Conservation (phyloP, 2,329 filamentous ascomycete species). For the Lasiodiplodia sp. region DNA sequence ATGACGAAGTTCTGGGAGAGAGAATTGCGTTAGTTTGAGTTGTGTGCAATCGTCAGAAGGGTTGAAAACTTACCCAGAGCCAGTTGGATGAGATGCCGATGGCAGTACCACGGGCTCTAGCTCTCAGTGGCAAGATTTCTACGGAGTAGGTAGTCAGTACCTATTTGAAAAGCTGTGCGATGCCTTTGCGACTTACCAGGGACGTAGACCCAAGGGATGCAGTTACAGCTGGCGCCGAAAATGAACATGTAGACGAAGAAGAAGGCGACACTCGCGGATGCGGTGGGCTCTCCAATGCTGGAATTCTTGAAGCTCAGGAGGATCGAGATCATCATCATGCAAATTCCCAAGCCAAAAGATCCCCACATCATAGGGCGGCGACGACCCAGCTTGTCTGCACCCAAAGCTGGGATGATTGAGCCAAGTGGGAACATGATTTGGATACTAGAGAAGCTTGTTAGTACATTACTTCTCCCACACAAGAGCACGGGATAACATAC, state of each 20-base stretch:
- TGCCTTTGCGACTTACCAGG: constrained; percentile 37
- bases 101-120: constrained; percentile 47
- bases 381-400: constrained; percentile 41
- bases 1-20: constrained; percentile 46
- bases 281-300: constrained; percentile 42
- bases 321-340: constrained; percentile 41
- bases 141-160: background rate
- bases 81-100: constrained; percentile 49
- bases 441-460: constrained; percentile 2
- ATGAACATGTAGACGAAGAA: constrained; percentile 63
- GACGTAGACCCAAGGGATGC: constrained; percentile 59
- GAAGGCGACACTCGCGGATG: constrained; percentile 51
- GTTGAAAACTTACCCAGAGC: constrained; percentile 35
- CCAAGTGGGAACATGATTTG: constrained; percentile 36
- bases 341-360: constrained; percentile 41
- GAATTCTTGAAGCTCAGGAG: constrained; percentile 23
- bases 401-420: constrained; percentile 38
- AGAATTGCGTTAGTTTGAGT: too few species aligned
- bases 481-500: constrained; percentile 38
- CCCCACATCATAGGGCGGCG: constrained; percentile 44
- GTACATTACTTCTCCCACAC: background rate
- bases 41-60: background rate
- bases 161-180: background rate
- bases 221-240: constrained; percentile 60
- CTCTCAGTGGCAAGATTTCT: constrained; percentile 50